Evolutionary conservation across 2,329 filamentous ascomycete species (phyloP).

Genomic region (Alternaria brassicae): DNA sequence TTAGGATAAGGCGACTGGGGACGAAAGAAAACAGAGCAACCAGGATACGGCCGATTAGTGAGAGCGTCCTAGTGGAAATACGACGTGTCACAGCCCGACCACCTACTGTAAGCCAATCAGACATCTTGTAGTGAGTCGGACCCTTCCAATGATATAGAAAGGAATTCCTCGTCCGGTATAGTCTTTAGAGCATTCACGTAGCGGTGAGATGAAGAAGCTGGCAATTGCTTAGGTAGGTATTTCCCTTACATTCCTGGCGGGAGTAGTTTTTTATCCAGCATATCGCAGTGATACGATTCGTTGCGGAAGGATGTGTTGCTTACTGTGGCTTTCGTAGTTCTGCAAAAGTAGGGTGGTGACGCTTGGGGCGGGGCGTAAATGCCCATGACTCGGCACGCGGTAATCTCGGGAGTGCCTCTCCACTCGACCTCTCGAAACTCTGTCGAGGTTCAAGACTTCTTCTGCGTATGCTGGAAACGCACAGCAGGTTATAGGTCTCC

Average conservation of each 20-base stretch:
- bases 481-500: not conserved
- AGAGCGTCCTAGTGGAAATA: not conserved
- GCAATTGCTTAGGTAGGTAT: not conserved
- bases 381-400: not conserved
- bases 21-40: not conserved
- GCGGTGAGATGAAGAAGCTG: not conserved
- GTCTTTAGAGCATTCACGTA: not conserved
- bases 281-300: too few relatives aligned
- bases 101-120: not conserved
- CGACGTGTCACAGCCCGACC: not conserved
- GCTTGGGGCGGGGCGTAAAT: conserved; percentile 1
- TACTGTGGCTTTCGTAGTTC: not conserved
- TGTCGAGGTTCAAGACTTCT: too few relatives aligned
- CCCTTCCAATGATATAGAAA: not conserved
- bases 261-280: not conserved
- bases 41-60: not conserved
- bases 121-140: not conserved
- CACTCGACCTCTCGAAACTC: not conserved
- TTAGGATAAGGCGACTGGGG: not conserved
- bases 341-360: not conserved
- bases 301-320: not conserved
- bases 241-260: not conserved
- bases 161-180: conserved; percentile 3
- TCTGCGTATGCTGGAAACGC: not conserved
- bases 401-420: not conserved